phyloP scores from a whole-genome alignment of 805 yeast species.

The Spathaspora hagerdaliae region DNA sequence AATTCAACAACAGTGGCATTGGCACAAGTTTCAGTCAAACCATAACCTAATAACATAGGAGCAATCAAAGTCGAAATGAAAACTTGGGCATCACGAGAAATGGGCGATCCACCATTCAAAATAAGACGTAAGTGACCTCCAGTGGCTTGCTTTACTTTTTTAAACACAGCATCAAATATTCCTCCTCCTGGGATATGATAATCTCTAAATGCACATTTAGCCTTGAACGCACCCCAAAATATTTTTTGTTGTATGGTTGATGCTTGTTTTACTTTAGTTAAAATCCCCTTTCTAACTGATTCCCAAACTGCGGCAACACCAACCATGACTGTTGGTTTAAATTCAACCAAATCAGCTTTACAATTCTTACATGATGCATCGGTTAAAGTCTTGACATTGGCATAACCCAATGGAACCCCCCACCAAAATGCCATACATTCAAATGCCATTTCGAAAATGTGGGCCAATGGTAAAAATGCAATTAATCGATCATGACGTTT shows the following conservation, averaged over 20 bases:
- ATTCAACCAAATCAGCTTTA: conserved; percentile 80
- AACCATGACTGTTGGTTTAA: conserved; percentile 91
- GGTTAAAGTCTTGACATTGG: conserved; percentile 85
- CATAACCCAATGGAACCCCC: conserved; percentile 91
- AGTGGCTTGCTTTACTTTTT: conserved; percentile 87
- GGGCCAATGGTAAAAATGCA: conserved; percentile 93
- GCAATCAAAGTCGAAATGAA: conserved; percentile 74
- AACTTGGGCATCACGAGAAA: conserved; percentile 74
- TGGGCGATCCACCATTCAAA: conserved; percentile 91
- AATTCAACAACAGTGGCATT: conserved; percentile 72
- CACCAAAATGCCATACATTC: conserved; percentile 78
- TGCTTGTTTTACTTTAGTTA: conserved; percentile 64
- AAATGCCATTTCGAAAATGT: conserved; percentile 87
- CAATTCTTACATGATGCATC: conserved; percentile 81
- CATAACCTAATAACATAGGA: conserved; percentile 92
- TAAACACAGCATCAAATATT: conserved; percentile 75
- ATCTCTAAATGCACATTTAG: conserved; percentile 60
- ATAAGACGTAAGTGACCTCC: conserved; percentile 79
- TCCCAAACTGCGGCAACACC: conserved; percentile 99
- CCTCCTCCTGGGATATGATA: conserved; percentile 73
- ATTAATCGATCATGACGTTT: conserved; percentile 65
- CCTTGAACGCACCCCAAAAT: conserved; percentile 83
- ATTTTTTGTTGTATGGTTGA: conserved; percentile 68
- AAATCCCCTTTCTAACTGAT: conserved; percentile 85
- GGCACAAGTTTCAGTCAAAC: conserved; percentile 94